Conservation (phyloP, 2,329 filamentous ascomycete genomes). For the Pseudogymnoascus sp. region DNA sequence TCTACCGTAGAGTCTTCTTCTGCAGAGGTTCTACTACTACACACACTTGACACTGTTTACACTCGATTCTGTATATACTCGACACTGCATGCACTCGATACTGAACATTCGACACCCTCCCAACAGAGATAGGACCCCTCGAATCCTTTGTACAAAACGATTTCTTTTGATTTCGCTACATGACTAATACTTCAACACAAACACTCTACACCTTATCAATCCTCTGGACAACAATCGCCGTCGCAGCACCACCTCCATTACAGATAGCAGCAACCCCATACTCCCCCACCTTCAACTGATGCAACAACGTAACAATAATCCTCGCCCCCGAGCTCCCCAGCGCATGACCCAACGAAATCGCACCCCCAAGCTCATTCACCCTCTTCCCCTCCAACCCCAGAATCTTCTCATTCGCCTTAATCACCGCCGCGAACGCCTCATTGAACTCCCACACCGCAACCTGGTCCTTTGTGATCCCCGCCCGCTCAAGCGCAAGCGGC, state of each 20-base stretch:
- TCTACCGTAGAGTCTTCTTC: neutral
- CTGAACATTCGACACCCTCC: neutral
- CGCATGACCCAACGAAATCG: conserved; percentile 86
- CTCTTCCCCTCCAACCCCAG: conserved; percentile 71
- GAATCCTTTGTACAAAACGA: neutral
- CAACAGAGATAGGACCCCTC: neutral
- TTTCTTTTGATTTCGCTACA: neutral
- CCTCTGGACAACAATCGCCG: conserved; percentile 67
- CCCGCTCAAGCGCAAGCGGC: conserved; percentile 78
- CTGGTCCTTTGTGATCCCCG: conserved; percentile 84
- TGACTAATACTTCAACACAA: neutral
- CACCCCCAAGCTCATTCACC: conserved; percentile 83
- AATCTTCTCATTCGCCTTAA: conserved; percentile 91
- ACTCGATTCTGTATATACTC: neutral
- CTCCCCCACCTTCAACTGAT: conserved; percentile 83
- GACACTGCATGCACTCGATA: neutral
- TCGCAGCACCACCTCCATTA: conserved; percentile 90
- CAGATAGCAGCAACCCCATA: conserved; percentile 95
- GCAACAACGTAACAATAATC: conserved; percentile 81
- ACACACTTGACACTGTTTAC: neutral
- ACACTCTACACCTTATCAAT: neutral
- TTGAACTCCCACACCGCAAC: conserved; percentile 98
- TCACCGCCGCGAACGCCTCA: conserved; percentile 92
- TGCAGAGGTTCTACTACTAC: neutral
- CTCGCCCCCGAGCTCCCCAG: conserved; percentile 88